Conservation (phyloP, 2,329 filamentous ascomycete species). For the Ophiosphaerella narmari region DNA sequence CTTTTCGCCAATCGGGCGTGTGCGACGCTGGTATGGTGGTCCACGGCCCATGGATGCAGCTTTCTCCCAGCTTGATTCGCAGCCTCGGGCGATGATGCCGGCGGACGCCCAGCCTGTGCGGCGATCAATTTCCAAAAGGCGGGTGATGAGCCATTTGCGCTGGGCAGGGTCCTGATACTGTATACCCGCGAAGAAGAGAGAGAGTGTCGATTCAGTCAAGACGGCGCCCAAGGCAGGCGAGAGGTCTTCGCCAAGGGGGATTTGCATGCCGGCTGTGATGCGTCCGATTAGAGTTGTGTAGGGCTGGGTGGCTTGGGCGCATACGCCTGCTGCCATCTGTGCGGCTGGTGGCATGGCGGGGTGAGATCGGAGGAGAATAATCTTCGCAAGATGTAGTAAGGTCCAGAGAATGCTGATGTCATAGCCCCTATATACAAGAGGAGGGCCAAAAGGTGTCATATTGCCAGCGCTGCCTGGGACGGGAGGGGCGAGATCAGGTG, state of each 20-base stretch:
- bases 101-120: constrained; percentile 89
- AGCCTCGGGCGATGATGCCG: constrained; percentile 78
- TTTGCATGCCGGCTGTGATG: constrained; percentile 72
- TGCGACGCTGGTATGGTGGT: constrained; percentile 64
- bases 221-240: constrained; percentile 80
- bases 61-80: constrained; percentile 82
- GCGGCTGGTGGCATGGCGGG: constrained; percentile 90
- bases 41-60: constrained; percentile 74
- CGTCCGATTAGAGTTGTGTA: constrained; percentile 78
- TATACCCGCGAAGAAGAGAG: constrained; percentile 84
- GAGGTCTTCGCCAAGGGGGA: constrained; percentile 53
- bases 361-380: constrained; percentile 80
- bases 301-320: constrained; percentile 70
- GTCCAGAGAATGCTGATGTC: constrained; percentile 88
- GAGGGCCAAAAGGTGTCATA: constrained; percentile 77
- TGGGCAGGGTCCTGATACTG: constrained; percentile 75
- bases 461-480: constrained; percentile 45
- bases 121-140: constrained; percentile 74
- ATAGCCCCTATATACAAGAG: constrained; percentile 81
- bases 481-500: constrained; percentile 67
- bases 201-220: constrained; percentile 80
- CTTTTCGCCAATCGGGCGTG: constrained; percentile 23
- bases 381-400: constrained; percentile 82
- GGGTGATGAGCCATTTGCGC: constrained; percentile 75
- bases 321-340: constrained; percentile 81